Evolutionary conservation across 2,329 filamentous ascomycete species (phyloP), one percentile per base, ranked within the genome.

Genomic region (Curvularia hawaiiensis): DNA sequence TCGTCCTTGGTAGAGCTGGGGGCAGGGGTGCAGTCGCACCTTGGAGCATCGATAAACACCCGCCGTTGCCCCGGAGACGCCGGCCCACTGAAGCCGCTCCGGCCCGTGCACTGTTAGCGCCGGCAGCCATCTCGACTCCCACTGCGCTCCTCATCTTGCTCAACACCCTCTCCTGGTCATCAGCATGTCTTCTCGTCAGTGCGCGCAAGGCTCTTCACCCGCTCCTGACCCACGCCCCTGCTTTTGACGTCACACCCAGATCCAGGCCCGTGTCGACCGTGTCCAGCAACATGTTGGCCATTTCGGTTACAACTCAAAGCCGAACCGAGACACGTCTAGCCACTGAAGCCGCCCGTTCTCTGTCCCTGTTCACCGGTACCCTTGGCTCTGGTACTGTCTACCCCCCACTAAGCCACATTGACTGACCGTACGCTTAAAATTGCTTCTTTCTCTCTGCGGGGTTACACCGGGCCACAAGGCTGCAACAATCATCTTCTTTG

Each of bases 31-130:
- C 38, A 35, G 40, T 39, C 6, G 50, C 46, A 40, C 51, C 30
- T 54, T 44, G 54, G 56, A 60, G 50, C 61, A 63, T 63, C 58
- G 59, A 54, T 61, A 65, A 66, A 64, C 59, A 66, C 38, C 57
- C 51, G 57, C 49, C 52, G 63, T 66, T 64, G 62, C 60, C 44
- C 43, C 16, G 62, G 61, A 44, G 51, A 64, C 57, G 26, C 38
- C 39, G 35, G 50, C 61, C 59, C 61, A 54, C 50, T 28, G 43
- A 49, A 22, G 47, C 30, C 53, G 62, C 28, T 22, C 52, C 54
- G 60, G 54, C 46, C 62, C 53, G 58, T 63, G 62, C 62, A 35
- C 59, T 54, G 50, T 33, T 53, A 49, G 50, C 51, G 53, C 56
- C 44, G 58, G 41, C 60, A 45, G 39, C 48, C n/a, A 44, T 38